Evolutionary conservation across 495 filamentous ascomycete species (phyloP), one percentile per base, ranked within the genome.

Genomic region (Cercophora samala): DNA sequence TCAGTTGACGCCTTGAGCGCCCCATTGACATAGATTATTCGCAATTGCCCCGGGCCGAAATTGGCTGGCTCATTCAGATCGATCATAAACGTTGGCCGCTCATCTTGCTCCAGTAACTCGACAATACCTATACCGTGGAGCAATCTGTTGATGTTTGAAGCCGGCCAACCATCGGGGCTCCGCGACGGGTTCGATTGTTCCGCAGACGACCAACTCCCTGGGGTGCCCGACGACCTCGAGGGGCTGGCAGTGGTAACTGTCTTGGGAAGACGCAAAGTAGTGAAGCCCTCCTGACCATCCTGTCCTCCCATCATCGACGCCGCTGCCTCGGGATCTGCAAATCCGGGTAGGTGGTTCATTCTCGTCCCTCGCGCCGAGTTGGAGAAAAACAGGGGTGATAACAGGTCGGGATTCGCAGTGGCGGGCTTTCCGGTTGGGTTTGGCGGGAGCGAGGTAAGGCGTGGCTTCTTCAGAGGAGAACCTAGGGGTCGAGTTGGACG

Each of bases 71-170:
- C 85, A 32, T 73, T 79, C 9, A 89, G 76, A 66, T 92, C 89
- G 18, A 91, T 75, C 63, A 91, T 81, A 69, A 92, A 91, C 6
- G 87, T 89, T 22, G 88, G 88, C 24, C 89, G 76, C 29, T 87
- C 83, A 68, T 91, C 89, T 61, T 86, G 84, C 60, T 92, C 89
- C 58, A 91, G 72, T 24, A 91, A 75, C 76, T 91, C 89, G 22
- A 85, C 69, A 8, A 90, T 77, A 11, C 87, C 88, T 65, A 91
- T 79, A 56, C 80, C 81, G 23, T 79, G 79, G 9, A 91, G 78
- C 22, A 84, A 71, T 55, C 85, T 79, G 25, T 84, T 64, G 24
- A 74, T 68, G 11, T 82, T 77, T 2, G 75, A 64, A 52, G 71
- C 75, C 2, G 78, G 73, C 52, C 76, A 75, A 17, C 71, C 69